Evolutionary conservation across 2,329 filamentous ascomycete species (phyloP).

Genomic region (Rhinocladiella similis): DNA sequence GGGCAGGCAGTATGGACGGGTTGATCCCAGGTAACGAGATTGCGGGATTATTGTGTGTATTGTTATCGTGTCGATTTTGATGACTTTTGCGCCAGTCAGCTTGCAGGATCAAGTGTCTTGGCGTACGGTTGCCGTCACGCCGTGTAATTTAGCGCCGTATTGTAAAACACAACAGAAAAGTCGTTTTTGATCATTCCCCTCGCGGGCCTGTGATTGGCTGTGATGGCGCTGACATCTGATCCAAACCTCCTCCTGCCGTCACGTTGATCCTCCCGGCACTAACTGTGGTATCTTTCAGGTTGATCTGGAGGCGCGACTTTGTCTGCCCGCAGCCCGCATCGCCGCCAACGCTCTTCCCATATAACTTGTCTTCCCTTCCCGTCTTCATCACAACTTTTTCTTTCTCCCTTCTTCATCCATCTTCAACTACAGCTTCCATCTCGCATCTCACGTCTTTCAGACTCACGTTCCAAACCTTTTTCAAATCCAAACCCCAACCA

Average conservation of each 20-base stretch:
- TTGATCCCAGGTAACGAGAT: constrained; percentile 24
- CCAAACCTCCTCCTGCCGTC: constrained; percentile 13
- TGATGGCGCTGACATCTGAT: constrained; percentile 24
- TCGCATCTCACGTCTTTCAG: constrained; percentile 28
- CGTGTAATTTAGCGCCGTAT: constrained; percentile 18
- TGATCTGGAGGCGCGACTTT: constrained; percentile 46
- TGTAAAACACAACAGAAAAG: constrained; percentile 30
- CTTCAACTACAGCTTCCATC: constrained; percentile 30
- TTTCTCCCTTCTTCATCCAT: constrained; percentile 35
- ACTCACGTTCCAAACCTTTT: constrained; percentile 36
- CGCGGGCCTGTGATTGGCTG: constrained; percentile 24
- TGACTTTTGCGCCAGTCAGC: constrained; percentile 21
- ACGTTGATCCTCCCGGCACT: constrained; percentile 1
- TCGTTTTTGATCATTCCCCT: constrained; percentile 27
- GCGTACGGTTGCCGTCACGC: constrained; percentile 20
- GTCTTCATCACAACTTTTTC: constrained; percentile 32
- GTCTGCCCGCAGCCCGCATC: constrained; percentile 37
- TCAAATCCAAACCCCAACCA: constrained; percentile 34
- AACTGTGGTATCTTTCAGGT: constrained; percentile 33
- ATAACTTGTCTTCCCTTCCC: constrained; percentile 43
- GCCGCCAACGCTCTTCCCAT: constrained; percentile 44
- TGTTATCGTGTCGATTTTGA: constrained; percentile 28
- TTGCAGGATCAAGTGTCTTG: constrained; percentile 24
- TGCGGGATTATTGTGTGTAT: constrained; percentile 26
- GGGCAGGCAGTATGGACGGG: constrained; percentile 11